These are phyloP conservation scores for Mycosphaerelloides madeirae DNA, from an alignment of 2,329 filamentous ascomycete genomes.

Conservation along the genomic window DNA sequence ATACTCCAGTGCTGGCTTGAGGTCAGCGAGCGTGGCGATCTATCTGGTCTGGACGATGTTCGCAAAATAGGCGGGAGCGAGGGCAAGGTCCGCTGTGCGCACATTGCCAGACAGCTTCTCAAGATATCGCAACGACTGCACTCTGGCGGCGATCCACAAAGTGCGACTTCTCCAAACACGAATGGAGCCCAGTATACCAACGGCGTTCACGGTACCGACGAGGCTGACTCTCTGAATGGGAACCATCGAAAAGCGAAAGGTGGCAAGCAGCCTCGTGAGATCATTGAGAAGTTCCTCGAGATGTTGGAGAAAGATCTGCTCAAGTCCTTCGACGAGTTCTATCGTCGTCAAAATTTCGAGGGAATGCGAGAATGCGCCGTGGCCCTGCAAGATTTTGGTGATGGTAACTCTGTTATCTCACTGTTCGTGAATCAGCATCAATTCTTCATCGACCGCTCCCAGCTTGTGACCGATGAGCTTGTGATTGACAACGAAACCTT, in stretches of 20 bases:
- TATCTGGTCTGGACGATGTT: slow-evolving; percentile 84
- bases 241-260: slow-evolving; percentile 49
- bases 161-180: slow-evolving; percentile 24
- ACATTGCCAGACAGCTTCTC: slow-evolving; percentile 88
- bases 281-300: slow-evolving; percentile 95
- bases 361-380: slow-evolving; percentile 97
- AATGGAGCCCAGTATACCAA: slow-evolving; percentile 34
- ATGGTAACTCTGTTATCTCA: slow-evolving; percentile 89
- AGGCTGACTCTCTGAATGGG: slow-evolving; percentile 38
- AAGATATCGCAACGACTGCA: slow-evolving; percentile 91
- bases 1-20: slow-evolving; percentile 96
- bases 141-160: slow-evolving; percentile 48
- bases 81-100: slow-evolving; percentile 88
- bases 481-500: slow-evolving; percentile 67
- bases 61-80: slow-evolving; percentile 78
- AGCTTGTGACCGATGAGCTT: slow-evolving; percentile 83
- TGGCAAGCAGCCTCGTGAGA: slow-evolving; percentile 57
- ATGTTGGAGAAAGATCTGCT: slow-evolving; percentile 91
- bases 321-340: slow-evolving; percentile 96
- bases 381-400: slow-evolving; percentile 92
- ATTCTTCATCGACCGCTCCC: slow-evolving; percentile 96
- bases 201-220: slow-evolving; percentile 49
- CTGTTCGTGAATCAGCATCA: slow-evolving; percentile 98
- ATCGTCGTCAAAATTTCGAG: slow-evolving; percentile 89
- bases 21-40: slow-evolving; percentile 81